Conservation (phyloP, 2,329 filamentous ascomycete species). For the Aureobasidium sp. region DNA sequence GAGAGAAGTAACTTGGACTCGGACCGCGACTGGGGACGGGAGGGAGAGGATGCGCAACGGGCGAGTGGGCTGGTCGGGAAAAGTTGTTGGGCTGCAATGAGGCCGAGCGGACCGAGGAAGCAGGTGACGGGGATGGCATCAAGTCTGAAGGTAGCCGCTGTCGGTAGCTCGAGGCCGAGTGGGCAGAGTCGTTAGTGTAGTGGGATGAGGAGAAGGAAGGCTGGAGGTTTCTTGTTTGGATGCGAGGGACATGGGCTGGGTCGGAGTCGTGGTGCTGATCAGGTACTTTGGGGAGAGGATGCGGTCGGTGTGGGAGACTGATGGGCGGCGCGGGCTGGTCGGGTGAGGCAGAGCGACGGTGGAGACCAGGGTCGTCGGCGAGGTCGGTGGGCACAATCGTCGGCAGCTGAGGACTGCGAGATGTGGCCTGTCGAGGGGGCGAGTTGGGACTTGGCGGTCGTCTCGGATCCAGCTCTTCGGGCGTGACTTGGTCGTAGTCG, state of each 20-base stretch:
- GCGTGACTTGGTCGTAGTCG: neutral
- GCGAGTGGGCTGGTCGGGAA: neutral
- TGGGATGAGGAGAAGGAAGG: neutral
- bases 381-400: neutral
- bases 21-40: neutral
- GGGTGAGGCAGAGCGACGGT: neutral
- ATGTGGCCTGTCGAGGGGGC: neutral
- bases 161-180: neutral
- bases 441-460: neutral
- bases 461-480: neutral
- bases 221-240: neutral
- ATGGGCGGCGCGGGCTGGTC: neutral
- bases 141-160: neutral
- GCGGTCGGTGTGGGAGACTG: neutral
- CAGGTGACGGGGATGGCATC: neutral
- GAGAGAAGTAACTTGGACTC: constrained; percentile 8
- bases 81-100: neutral
- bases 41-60: neutral
- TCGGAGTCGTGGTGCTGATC: neutral
- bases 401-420: constrained; percentile 1
- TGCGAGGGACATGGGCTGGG: neutral
- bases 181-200: neutral
- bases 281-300: constrained; percentile 1
- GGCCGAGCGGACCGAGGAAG: neutral
- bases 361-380: neutral